Conservation (phyloP, 805 yeast genomes). For the Candida suzukii region DNA sequence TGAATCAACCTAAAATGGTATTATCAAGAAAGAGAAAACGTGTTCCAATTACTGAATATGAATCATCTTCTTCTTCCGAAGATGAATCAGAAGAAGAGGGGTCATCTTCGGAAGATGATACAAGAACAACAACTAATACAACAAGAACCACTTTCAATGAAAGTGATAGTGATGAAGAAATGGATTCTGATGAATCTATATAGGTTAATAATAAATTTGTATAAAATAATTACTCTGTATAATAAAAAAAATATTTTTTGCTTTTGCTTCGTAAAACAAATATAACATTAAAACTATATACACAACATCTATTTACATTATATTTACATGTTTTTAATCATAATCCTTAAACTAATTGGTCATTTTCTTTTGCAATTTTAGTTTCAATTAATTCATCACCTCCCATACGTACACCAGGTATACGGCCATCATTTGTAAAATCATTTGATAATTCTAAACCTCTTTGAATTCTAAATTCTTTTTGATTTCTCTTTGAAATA, state of each 20-base stretch:
- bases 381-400: conserved; percentile 6
- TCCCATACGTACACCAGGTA: conserved; percentile 4
- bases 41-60: background rate
- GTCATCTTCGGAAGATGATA: too few relatives aligned
- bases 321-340: too few relatives aligned
- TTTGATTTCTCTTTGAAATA: conserved; percentile 32
- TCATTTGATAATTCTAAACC: background rate
- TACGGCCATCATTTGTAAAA: background rate
- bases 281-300: too few relatives aligned
- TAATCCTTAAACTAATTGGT: background rate
- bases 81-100: background rate
- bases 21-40: background rate
- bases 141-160: too few relatives aligned
- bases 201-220: too few relatives aligned
- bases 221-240: too few relatives aligned
- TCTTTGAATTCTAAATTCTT: background rate
- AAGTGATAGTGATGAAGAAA: background rate
- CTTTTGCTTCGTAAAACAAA: too few relatives aligned
- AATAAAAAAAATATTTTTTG: too few relatives aligned
- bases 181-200: background rate
- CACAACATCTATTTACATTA: background rate
- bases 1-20: conserved; percentile 8
- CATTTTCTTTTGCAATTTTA: conserved; percentile 1
- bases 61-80: too few relatives aligned
- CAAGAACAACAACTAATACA: too few relatives aligned